Conservation (phyloP, 108 stramenopile species). For the Cyclotella cryptica region DNA sequence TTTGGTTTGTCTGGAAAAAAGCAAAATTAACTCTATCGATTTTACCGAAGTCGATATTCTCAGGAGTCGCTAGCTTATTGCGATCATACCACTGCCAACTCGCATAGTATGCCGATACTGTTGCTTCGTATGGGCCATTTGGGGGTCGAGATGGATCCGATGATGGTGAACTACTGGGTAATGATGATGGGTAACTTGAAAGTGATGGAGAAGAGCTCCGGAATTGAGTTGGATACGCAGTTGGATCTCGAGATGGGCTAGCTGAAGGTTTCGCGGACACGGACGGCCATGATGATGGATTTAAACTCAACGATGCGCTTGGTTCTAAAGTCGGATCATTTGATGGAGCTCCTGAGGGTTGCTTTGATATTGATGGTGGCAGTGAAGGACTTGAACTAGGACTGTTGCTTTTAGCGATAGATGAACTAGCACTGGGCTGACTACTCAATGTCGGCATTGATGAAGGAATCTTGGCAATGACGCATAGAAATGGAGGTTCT, state of each 20-base stretch:
- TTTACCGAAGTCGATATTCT: slow-evolving; percentile 47
- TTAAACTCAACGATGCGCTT: not conserved
- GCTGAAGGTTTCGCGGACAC: no score
- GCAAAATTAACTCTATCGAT: slow-evolving; percentile 49
- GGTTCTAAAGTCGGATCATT: slow-evolving; percentile 2
- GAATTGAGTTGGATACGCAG: no score
- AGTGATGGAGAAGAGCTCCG: no score
- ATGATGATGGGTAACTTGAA: not conserved
- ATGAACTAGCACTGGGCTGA: not conserved
- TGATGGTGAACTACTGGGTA: not conserved
- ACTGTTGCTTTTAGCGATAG: no score
- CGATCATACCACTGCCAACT: slow-evolving; percentile 53
- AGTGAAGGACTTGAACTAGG: not conserved
- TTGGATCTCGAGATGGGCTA: no score
- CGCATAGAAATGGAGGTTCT: slow-evolving; percentile 15
- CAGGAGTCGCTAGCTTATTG: slow-evolving; percentile 30
- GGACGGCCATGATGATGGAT: not conserved
- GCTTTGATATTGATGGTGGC: not conserved
- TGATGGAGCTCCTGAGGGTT: not conserved
- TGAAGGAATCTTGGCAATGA: not conserved
- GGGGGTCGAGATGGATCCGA: no score
- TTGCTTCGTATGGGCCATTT: not conserved
- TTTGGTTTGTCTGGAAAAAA: slow-evolving; percentile 44
- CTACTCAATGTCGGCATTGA: not conserved
- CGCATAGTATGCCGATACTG: slow-evolving; percentile 10